Evolutionary conservation across 73 alveolate species (phyloP), one percentile per base, ranked within the genome.

Genomic region (Stentor coeruleus): DNA sequence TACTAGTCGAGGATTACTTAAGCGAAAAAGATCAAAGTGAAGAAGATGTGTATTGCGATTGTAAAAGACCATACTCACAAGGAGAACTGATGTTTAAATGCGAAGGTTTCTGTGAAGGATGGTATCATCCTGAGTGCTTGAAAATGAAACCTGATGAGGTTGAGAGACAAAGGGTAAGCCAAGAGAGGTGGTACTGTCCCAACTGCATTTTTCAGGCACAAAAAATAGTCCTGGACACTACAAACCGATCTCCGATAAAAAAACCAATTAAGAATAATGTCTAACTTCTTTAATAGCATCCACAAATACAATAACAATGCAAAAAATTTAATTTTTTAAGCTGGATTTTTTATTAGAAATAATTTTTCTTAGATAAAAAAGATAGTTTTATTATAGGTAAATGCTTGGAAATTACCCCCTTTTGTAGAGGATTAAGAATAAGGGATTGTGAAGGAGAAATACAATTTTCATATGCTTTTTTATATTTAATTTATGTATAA

Each of bases 61-160:
- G 83, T 2, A 39, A 75, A 35, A 75, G 37, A 75, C 74, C 83
- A 14, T 75, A 75, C 38, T 31, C 11, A 28, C 74, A 31, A 75
- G 83, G 83, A 0, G 72, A 75, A 75, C 15, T 75, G 40, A 75
- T 75, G 83, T 39, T 75, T 38, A 37, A 75, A 75, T 75, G 83
- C 39, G 83, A 75, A 75, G 83, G 83, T 31, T 37, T 39, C 83
- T 75, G 83, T 75, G 72, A 28, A 35, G 58, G 38, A 1, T 75
- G 83, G 83, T 75, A 39, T 38, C 83, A 75, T 2, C 83, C 83
- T 1, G 83, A 75, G 38, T 75, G 83, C 72, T 15, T 75, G 59
- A 75, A 75, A 30, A 20, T 75, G 38, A n/a, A 75, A 20, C n/a
- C 41, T 20, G 28, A 35, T 36, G 83, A 75, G 33, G 38, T 75